Conservation (phyloP, 371 early-diverging fungal species). For the Phascolomyces articulosus region DNA sequence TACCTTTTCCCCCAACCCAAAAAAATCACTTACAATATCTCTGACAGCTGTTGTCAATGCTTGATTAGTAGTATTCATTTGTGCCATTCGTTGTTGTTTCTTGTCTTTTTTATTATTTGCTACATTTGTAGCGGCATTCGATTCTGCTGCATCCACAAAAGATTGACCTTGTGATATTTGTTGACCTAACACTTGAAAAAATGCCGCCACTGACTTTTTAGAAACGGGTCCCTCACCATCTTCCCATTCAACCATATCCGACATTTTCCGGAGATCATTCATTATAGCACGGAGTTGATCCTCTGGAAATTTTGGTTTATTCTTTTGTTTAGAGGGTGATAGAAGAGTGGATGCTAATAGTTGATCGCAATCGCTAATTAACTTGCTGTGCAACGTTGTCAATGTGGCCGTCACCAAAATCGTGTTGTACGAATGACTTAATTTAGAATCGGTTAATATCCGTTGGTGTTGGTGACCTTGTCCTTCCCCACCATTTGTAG, state of each 20-base stretch:
- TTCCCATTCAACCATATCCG: conserved; percentile 50
- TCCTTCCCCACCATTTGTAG: not conserved
- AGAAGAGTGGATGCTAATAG: conserved; percentile 20
- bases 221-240: conserved; percentile 13
- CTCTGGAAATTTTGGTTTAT: conserved; percentile 23
- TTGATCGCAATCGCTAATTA: conserved; percentile 43
- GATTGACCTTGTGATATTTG: conserved; percentile 12
- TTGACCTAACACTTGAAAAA: conserved; percentile 12
- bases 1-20: too few species aligned
- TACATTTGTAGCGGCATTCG: not conserved
- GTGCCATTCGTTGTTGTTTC: not conserved
- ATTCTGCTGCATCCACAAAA: not conserved
- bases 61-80: conserved; percentile 3
- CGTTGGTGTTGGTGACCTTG: conserved; percentile 2
- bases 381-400: conserved; percentile 45
- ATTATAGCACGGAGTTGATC: conserved; percentile 29
- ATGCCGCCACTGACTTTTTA: conserved; percentile 6
- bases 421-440: conserved; percentile 12
- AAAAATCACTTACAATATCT: conserved; percentile 28
- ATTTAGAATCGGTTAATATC: conserved; percentile 2
- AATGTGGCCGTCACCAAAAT: conserved; percentile 43
- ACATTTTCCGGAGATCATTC: conserved; percentile 43
- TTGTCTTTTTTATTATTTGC: not conserved
- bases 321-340: conserved; percentile 9
- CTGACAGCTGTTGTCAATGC: conserved; percentile 24